Conservation (phyloP, 164 flowering plant species). For the Pachysandra terminalis region DNA sequence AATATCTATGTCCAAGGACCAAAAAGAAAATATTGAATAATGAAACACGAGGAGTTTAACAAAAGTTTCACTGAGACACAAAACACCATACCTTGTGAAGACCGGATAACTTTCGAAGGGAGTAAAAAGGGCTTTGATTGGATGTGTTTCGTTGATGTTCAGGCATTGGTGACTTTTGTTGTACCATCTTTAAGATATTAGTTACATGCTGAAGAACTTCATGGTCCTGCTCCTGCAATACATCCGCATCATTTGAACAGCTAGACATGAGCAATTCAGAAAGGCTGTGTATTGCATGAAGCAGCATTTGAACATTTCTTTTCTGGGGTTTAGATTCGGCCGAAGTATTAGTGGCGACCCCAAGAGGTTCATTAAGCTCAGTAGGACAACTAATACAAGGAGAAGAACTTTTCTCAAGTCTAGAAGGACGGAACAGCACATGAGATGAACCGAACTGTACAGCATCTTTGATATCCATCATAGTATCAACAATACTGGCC, state of each 20-base stretch:
- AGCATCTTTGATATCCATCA: constrained; percentile 1
- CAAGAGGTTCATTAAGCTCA: constrained; percentile 5
- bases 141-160: constrained; percentile 9
- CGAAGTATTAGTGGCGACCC: constrained; percentile 9
- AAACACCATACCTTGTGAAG: constrained; percentile 22
- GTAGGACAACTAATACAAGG: background rate
- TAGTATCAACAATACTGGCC: background rate
- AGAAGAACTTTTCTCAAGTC: background rate
- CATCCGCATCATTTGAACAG: constrained; percentile 29
- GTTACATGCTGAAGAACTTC: constrained; percentile 39
- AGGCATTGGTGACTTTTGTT: constrained; percentile 6
- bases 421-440: background rate
- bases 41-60: too few relatives aligned
- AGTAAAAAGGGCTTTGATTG: constrained; percentile 15
- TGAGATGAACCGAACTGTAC: constrained; percentile 10
- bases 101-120: constrained; percentile 6
- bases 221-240: constrained; percentile 34
- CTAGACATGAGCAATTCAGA: constrained; percentile 48
- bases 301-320: constrained; percentile 28
- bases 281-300: constrained; percentile 41
- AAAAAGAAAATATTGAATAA: too few relatives aligned
- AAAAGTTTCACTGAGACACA: background rate
- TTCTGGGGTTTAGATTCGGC: constrained; percentile 15
- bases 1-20: too few relatives aligned
- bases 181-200: constrained; percentile 17